A percentile compares a stretch with the other conserved stretches of the same genome.
These are phyloP conservation scores for Phellopilus nigrolimitatus DNA, from an alignment of 1,284 basidiomycete genomes.

Conservation along the genomic window DNA sequence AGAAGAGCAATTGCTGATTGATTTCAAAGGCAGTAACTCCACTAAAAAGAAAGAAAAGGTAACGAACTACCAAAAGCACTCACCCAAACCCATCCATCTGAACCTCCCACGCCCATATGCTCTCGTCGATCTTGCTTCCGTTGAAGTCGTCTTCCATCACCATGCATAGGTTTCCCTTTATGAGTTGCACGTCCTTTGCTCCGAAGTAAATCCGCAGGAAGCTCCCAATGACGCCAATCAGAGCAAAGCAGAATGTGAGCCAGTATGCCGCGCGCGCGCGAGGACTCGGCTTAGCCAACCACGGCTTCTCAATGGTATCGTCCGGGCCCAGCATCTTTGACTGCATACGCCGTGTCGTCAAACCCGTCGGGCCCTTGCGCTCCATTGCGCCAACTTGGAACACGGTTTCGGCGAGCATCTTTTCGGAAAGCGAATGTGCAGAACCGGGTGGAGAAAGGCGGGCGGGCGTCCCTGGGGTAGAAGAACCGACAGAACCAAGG, in stretches of 20 bases:
- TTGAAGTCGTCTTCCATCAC: slow-evolving; percentile 77
- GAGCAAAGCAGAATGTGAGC: slow-evolving; percentile 56
- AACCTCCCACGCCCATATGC: slow-evolving; percentile 71
- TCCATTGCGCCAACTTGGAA: slow-evolving; percentile 4
- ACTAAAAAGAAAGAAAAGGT: slow-evolving; percentile 7
- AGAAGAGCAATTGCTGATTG: too few species aligned
- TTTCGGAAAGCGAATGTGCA: slow-evolving; percentile 11
- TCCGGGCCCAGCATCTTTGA: slow-evolving; percentile 7
- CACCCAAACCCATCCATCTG: slow-evolving; percentile 84
- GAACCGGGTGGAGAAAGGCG: slow-evolving; percentile 11
- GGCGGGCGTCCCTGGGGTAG: not conserved
- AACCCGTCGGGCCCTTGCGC: not conserved
- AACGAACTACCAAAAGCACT: slow-evolving; percentile 26
- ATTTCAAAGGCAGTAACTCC: not conserved
- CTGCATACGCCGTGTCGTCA: slow-evolving; percentile 4
- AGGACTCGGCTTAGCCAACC: slow-evolving; percentile 61
- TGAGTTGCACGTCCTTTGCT: slow-evolving; percentile 46
- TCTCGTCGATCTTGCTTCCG: slow-evolving; percentile 55
- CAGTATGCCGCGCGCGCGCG: slow-evolving; percentile 59
- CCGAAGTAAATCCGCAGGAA: slow-evolving; percentile 51
- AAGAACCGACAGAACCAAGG: not conserved
- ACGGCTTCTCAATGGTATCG: slow-evolving; percentile 64
- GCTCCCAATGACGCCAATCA: slow-evolving; percentile 49
- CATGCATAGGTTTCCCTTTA: slow-evolving; percentile 57
- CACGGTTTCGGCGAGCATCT: slow-evolving; percentile 2